Base-by-base conservation (phyloP, 225 moss, liverwort and hornwort species). In the Neckera pumila region DNA sequence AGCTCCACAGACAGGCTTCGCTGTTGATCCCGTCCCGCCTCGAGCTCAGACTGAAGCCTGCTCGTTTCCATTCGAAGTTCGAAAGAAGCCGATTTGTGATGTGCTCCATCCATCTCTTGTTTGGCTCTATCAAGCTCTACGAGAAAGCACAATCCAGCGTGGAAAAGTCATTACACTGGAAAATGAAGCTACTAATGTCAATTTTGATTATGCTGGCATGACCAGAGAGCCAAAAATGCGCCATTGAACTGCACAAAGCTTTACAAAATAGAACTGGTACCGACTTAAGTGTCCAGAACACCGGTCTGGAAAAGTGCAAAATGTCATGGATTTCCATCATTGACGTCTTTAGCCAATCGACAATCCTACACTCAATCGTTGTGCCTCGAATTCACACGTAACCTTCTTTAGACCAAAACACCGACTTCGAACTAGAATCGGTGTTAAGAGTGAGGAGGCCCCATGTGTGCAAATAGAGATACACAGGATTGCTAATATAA, bases 121-220 rank as follows among this genome's bases (percentile, higher is more conserved):
- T 90, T 90, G 63, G 92, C 89, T 49, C 45, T 89, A 59, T 88
- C 92, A 87, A 94, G 90, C 33, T 94, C 94, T 94, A 87, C 87
- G 85, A 62, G 49, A 82, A 36, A 82, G 34, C 56, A 82, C 36
- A 62, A 63, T 77, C 45, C 87, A 75, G 43, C 38, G 27, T 42
- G 34, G 30, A 30, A 51, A 87, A 62, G 19, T 38, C 54, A 89
- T 27, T 57, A 67, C 31, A 70, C 17, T 33, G 63, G 40, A 54
- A 79, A 80, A 42, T 60, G 80, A 60, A 80, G 28, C 42, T 42
- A 80, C 30, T 42, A 43, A 25, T 33, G 43, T 43, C 71, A 25
- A 84, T 33, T 54, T 84, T 31, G 43, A 45, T 84, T 72, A 45
- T 7, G 23, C 12, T 57, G 17, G 58, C 58, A 14, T 15, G 57